Conservation (phyloP, 345 rosid species). For the Draba incana region DNA sequence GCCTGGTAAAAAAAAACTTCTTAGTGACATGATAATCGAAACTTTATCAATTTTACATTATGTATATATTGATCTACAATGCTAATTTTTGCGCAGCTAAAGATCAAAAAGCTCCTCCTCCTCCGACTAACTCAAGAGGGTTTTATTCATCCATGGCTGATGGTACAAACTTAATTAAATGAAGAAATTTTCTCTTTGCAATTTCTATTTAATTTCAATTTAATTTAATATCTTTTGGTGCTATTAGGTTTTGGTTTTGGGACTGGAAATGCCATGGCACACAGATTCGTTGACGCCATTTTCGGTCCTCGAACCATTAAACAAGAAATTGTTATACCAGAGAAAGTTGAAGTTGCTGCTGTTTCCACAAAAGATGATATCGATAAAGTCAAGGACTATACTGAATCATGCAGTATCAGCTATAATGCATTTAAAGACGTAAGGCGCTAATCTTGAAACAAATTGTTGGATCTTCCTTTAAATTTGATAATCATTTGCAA, state of each 20-base stretch:
- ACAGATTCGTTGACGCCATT: constrained; percentile 15
- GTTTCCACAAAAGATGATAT: constrained; percentile 19
- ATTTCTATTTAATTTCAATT: not conserved
- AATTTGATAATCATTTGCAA: constrained; percentile 6
- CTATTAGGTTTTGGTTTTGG: constrained; percentile 20
- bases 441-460: not conserved
- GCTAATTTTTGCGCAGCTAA: not conserved
- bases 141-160: not conserved
- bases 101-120: constrained; percentile 4
- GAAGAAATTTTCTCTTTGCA: not conserved
- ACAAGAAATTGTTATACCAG: constrained; percentile 11
- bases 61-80: not conserved
- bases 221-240: not conserved
- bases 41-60: not conserved
- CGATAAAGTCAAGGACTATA: constrained; percentile 22
- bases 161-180: constrained; percentile 11
- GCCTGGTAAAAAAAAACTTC: constrained; percentile 8
- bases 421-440: constrained; percentile 31
- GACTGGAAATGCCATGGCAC: constrained; percentile 19
- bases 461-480: not conserved
- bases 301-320: constrained; percentile 30
- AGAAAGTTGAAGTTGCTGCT: constrained; percentile 26
- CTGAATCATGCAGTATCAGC: constrained; percentile 10
- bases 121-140: not conserved
- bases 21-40: not conserved